Conservation (phyloP, 352 stramenopile species). For the Saprolegnia diclina region DNA sequence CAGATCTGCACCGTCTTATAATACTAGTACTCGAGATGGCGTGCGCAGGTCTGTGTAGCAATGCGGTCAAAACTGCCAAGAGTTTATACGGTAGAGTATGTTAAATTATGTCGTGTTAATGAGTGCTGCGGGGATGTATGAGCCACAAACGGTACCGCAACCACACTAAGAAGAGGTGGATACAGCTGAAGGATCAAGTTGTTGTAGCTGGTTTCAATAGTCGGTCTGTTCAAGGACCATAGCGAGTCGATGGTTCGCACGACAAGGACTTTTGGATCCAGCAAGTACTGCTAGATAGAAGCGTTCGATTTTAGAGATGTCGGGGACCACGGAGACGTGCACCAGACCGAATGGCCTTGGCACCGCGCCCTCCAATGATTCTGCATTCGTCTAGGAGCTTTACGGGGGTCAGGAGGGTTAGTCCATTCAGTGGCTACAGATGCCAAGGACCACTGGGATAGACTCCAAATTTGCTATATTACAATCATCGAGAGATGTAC, state of each 20-base stretch:
- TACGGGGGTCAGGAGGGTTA: slow-evolving; percentile 20
- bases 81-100: too few species aligned
- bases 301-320: slow-evolving; percentile 5
- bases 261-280: slow-evolving; percentile 29
- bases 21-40: too few species aligned
- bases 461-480: neutral
- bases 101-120: neutral
- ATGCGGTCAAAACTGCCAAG: too few species aligned
- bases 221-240: slow-evolving; percentile 89
- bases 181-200: slow-evolving; percentile 89
- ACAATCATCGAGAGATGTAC: neutral
- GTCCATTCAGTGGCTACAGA: slow-evolving; percentile 11
- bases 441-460: slow-evolving; percentile 17
- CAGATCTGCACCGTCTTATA: too few species aligned
- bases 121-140: slow-evolving; percentile 48
- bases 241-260: slow-evolving; percentile 25
- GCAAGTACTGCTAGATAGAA: neutral
- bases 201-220: slow-evolving; percentile 86
- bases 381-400: slow-evolving; percentile 7
- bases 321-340: neutral
- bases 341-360: neutral
- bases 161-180: slow-evolving; percentile 53
- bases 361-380: neutral
- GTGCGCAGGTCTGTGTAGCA: too few species aligned
- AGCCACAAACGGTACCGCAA: slow-evolving; percentile 86